Percentiles rank a stretch among this genome's conserved stretches.
Evolutionary conservation across 176 grass and related monocot genomes (phyloP).

Genomic region (Puya raimondii): DNA sequence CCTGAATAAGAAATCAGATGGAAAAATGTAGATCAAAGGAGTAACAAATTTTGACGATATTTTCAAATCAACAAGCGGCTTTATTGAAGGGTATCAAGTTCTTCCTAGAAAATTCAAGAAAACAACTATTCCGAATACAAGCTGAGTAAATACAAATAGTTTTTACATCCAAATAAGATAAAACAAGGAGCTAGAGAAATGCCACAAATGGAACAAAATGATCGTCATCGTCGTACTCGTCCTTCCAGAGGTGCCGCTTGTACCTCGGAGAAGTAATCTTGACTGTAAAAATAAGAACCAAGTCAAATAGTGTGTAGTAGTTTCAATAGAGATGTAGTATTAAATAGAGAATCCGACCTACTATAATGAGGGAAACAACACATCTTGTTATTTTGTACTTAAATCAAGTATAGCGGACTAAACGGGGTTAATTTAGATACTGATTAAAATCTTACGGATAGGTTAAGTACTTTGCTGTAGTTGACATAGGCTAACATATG

Average conservation of each 20-base stretch:
- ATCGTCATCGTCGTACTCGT: not conserved
- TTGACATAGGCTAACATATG: no score
- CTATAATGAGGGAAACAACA: no score
- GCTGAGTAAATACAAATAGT: not conserved
- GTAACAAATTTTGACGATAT: not conserved
- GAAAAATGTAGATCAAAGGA: no score
- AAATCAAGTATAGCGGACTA: no score
- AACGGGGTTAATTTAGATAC: no score
- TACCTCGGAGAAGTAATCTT: constrained; percentile 1
- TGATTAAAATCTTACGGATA: no score
- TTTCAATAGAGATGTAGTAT: not conserved
- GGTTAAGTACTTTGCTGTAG: no score
- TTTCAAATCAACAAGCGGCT: not conserved
- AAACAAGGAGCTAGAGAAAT: not conserved
- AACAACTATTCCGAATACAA: not conserved
- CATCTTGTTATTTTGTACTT: no score
- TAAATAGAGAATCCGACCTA: no score
- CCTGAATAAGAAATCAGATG: no score
- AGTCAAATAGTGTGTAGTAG: not conserved
- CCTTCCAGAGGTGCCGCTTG: constrained; percentile 5
- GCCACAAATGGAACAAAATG: not conserved
- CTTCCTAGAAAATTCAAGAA: not conserved
- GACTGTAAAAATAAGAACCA: not conserved
- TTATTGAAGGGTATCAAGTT: not conserved
- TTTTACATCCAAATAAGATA: not conserved